Evolutionary conservation across 371 early-diverging fungal genomes (phyloP).

Genomic region (Rhizomucor pusillus): DNA sequence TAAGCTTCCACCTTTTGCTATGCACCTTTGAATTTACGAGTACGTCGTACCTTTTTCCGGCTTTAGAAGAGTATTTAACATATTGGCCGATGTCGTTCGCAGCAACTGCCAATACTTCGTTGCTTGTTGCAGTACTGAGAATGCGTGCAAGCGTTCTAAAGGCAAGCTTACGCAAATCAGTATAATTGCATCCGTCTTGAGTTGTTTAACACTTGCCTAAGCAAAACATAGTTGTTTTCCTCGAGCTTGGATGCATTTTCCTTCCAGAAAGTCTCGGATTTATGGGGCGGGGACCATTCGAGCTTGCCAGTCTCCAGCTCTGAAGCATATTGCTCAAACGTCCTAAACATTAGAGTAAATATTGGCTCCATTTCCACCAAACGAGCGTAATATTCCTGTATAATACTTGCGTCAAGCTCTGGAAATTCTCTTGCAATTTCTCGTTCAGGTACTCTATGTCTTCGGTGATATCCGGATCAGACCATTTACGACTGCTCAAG

Average conservation of each 20-base stretch:
- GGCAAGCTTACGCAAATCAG: background rate
- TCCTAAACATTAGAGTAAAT: constrained; percentile 48
- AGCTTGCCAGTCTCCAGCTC: constrained; percentile 86
- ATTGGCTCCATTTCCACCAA: no score
- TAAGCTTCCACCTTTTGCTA: no score
- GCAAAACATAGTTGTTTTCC: constrained; percentile 72
- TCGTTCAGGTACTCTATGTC: constrained; percentile 76
- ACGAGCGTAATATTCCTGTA: no score
- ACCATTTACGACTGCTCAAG: constrained; percentile 83
- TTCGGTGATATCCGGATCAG: constrained; percentile 84
- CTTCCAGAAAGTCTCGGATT: constrained; percentile 92
- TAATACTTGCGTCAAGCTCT: constrained; percentile 63
- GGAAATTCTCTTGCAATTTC: constrained; percentile 72
- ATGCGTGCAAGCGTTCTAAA: constrained; percentile 63
- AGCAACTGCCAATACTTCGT: constrained; percentile 80
- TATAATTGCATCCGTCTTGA: background rate
- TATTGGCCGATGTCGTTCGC: constrained; percentile 94
- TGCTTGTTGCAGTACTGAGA: constrained; percentile 61
- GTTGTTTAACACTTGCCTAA: constrained; percentile 51
- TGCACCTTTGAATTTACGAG: no score
- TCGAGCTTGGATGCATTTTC: constrained; percentile 76
- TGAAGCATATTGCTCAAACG: constrained; percentile 92
- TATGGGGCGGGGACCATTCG: constrained; percentile 93
- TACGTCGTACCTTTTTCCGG: constrained; percentile 79
- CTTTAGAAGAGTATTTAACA: constrained; percentile 75